Evolutionary conservation across 371 early-diverging fungal genomes (phyloP).

Genomic region (Dichotomocladium elegans): DNA sequence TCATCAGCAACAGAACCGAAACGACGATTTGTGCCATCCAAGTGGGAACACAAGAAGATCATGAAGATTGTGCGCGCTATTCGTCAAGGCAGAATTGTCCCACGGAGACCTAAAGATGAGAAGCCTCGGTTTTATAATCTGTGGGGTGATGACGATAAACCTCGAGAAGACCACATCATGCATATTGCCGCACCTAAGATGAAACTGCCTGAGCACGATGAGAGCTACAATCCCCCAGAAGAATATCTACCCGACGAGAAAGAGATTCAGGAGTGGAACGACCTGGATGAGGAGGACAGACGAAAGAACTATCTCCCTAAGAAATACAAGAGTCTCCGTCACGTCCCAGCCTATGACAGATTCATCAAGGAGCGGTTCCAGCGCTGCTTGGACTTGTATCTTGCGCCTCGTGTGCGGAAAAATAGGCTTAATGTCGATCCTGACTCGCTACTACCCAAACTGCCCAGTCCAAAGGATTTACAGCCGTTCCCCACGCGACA

Average conservation of each 20-base stretch:
- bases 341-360: slow-evolving; percentile 82
- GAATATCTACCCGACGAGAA: slow-evolving; percentile 88
- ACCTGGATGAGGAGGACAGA: slow-evolving; percentile 75
- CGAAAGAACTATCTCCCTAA: slow-evolving; percentile 81
- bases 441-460: slow-evolving; percentile 89
- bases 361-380: slow-evolving; percentile 94
- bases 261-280: slow-evolving; percentile 78
- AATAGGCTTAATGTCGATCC: slow-evolving; percentile 89
- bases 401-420: slow-evolving; percentile 89
- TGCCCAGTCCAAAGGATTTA: slow-evolving; percentile 94
- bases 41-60: slow-evolving; percentile 87
- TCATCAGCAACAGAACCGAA: slow-evolving; percentile 90
- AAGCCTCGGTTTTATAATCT: slow-evolving; percentile 80
- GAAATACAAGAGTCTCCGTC: slow-evolving; percentile 75
- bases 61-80: slow-evolving; percentile 96
- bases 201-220: slow-evolving; percentile 85
- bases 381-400: slow-evolving; percentile 93
- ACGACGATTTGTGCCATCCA: slow-evolving; percentile 91
- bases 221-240: slow-evolving; percentile 97
- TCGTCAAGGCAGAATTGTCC: slow-evolving; percentile 79
- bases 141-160: slow-evolving; percentile 73
- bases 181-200: slow-evolving; percentile 93
- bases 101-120: slow-evolving; percentile 58
- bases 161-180: slow-evolving; percentile 63
- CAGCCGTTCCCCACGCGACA: slow-evolving; percentile 90